These are phyloP conservation scores for Gracilaria domingensis DNA, from an alignment of 23 red algal species.

Conservation along the genomic window DNA sequence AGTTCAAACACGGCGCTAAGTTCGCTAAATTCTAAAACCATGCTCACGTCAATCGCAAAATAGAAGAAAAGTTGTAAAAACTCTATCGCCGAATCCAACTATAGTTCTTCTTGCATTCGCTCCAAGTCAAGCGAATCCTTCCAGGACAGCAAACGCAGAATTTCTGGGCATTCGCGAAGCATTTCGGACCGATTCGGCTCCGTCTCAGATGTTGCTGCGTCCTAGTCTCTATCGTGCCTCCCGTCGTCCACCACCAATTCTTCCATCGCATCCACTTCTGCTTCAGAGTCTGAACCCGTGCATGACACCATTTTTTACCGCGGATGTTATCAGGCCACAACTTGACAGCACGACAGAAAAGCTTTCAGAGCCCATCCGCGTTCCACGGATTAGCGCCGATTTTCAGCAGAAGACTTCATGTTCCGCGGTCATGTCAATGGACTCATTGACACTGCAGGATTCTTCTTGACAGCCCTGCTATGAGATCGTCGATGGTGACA, in stretches of 20 bases:
- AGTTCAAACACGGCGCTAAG: neutral
- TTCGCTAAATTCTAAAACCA: neutral
- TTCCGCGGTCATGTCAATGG: conserved; percentile 10
- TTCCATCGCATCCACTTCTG: conserved; percentile 1
- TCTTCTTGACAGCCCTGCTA: conserved; percentile 38
- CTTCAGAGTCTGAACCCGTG: neutral
- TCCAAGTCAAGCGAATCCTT: conserved; percentile 17
- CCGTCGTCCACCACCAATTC: conserved; percentile 6
- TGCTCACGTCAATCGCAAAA: conserved; percentile 6
- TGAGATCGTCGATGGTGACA: conserved; percentile 54
- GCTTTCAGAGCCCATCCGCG: conserved; percentile 49
- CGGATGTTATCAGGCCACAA: conserved; percentile 8
- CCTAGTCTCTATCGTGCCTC: neutral
- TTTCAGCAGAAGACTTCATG: neutral
- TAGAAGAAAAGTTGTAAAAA: neutral
- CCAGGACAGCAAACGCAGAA: conserved; percentile 9
- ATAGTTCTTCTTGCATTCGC: conserved; percentile 27
- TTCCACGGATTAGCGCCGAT: conserved; percentile 41
- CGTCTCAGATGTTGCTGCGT: neutral
- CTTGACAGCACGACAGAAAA: conserved; percentile 39
- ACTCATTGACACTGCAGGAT: conserved; percentile 48
- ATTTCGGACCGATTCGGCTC: neutral
- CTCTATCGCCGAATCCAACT: neutral
- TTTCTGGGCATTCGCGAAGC: neutral
- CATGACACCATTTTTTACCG: conserved; percentile 7